Percentiles rank a stretch among this genome's conserved stretches.
Evolutionary conservation across 2,329 filamentous ascomycete genomes (phyloP).

Genomic region (Ophiostoma sp.): DNA sequence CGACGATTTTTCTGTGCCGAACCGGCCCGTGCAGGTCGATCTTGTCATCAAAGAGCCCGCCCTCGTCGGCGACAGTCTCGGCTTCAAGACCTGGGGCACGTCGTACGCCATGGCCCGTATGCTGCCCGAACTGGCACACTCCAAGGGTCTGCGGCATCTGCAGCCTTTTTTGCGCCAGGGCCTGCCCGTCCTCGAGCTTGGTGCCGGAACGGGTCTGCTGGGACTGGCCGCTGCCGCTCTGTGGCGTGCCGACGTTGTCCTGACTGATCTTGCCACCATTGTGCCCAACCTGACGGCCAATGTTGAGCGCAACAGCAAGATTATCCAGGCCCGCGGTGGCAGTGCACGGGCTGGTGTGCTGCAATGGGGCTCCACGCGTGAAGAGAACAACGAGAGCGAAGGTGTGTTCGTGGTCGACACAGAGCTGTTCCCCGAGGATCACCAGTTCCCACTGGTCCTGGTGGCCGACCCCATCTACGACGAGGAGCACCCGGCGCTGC

Average conservation of each 20-base stretch:
- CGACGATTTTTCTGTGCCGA: neutral
- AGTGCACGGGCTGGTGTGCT: conserved; percentile 64
- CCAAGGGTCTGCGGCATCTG: conserved; percentile 13
- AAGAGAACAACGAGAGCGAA: conserved; percentile 23
- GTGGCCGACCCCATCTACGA: conserved; percentile 88
- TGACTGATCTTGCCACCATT: conserved; percentile 86
- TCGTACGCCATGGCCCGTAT: conserved; percentile 81
- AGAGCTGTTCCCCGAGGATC: conserved; percentile 40
- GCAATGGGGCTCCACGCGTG: conserved; percentile 65
- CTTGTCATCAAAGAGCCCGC: conserved; percentile 82
- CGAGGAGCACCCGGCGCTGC: conserved; percentile 72
- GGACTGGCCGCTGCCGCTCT: conserved; percentile 79
- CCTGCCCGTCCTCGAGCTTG: conserved; percentile 68
- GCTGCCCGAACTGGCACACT: conserved; percentile 44
- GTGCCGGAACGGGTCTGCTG: conserved; percentile 87
- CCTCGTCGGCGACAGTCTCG: conserved; percentile 82
- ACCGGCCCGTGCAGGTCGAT: conserved; percentile 47
- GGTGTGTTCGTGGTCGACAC: conserved; percentile 47
- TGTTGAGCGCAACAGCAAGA: conserved; percentile 59
- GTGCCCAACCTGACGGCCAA: conserved; percentile 79
- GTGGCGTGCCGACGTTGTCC: conserved; percentile 64
- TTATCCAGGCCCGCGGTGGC: conserved; percentile 58
- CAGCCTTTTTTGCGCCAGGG: neutral
- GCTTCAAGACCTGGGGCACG: conserved; percentile 93
- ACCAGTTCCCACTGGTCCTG: conserved; percentile 62